A percentile compares a stretch with the other conserved stretches of the same genome.
phyloP scores from a whole-genome alignment of 2,329 filamentous ascomycete species.

The Paecilomyces sp. region DNA sequence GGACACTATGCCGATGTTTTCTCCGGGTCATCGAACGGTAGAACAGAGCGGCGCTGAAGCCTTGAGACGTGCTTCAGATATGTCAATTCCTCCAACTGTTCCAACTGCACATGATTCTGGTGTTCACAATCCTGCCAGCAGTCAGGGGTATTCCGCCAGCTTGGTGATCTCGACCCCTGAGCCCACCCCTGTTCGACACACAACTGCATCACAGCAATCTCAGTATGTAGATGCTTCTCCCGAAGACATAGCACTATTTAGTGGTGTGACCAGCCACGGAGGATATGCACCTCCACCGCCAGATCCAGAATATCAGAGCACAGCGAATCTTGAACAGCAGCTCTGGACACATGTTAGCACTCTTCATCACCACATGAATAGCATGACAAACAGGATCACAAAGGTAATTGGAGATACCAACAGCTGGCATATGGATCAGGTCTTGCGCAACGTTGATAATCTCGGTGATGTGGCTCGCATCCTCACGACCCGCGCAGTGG shows the following conservation, averaged over 20 bases:
- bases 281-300: conserved; percentile 19
- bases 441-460: conserved; percentile 11
- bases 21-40: background rate
- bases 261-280: conserved; percentile 12
- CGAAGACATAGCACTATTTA: background rate
- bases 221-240: background rate
- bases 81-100: background rate
- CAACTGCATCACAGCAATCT: background rate
- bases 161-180: background rate
- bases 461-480: conserved; percentile 9
- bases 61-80: background rate
- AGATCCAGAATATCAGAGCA: conserved; percentile 14
- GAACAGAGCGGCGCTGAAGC: background rate
- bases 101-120: background rate
- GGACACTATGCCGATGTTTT: conserved; percentile 2
- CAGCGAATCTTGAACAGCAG: conserved; percentile 14
- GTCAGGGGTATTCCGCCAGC: background rate
- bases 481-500: conserved; percentile 7
- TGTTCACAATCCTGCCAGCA: background rate
- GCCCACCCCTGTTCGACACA: background rate
- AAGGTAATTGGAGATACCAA: conserved; percentile 11
- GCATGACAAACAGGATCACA: conserved; percentile 6
- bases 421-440: conserved; percentile 15
- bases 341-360: conserved; percentile 10
- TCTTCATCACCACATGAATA: conserved; percentile 15